Evolutionary conservation across 768 basidiomycete genomes (phyloP).

Genomic region (Trametes coccinea): DNA sequence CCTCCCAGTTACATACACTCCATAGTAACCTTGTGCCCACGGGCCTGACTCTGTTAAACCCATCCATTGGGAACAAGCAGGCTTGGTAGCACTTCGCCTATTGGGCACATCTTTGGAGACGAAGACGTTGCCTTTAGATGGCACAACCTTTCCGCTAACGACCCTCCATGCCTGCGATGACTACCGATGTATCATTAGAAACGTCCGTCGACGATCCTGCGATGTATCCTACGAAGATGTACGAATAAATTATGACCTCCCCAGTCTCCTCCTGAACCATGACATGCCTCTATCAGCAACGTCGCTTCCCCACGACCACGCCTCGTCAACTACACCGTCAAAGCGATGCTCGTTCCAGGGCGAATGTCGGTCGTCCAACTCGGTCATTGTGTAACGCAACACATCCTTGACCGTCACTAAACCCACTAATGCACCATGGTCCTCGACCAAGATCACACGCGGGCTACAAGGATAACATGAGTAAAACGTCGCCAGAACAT

Average conservation of each 20-base stretch:
- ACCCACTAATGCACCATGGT: slow-evolving; percentile 78
- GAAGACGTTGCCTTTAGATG: neutral
- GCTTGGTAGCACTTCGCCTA: no score
- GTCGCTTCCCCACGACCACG: slow-evolving; percentile 25
- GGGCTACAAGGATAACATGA: slow-evolving; percentile 55
- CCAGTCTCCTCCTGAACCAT: slow-evolving; percentile 15
- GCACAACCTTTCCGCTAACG: neutral
- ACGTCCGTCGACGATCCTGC: neutral
- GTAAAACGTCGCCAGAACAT: neutral
- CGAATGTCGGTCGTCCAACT: slow-evolving; percentile 25
- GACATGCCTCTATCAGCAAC: slow-evolving; percentile 9
- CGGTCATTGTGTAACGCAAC: slow-evolving; percentile 69
- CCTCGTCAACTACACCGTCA: slow-evolving; percentile 30
- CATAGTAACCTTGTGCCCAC: neutral
- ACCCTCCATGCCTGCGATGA: neutral
- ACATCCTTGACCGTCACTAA: slow-evolving; percentile 97
- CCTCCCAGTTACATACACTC: neutral
- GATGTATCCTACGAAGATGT: slow-evolving; percentile 11
- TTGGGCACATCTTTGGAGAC: no score
- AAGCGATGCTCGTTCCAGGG: slow-evolving; percentile 31
- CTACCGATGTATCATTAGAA: slow-evolving; percentile 6
- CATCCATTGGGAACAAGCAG: no score
- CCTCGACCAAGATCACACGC: slow-evolving; percentile 92
- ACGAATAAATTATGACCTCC: slow-evolving; percentile 19
- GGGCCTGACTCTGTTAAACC: no score